Base-by-base conservation (phyloP, 176 grass and related monocot genomes). In the Cymbopogon citratus region DNA sequence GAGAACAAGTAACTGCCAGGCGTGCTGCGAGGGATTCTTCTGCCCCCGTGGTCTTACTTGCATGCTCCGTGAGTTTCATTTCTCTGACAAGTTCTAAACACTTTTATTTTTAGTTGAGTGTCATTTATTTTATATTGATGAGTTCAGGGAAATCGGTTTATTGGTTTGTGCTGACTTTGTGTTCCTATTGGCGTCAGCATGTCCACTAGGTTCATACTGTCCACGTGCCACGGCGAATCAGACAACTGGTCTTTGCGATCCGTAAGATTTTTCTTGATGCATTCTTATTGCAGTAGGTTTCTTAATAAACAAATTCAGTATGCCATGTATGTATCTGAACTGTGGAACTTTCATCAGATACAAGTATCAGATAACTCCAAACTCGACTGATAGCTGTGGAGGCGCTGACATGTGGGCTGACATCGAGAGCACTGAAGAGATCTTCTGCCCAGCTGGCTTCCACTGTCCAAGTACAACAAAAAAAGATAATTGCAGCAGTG, bases 11-110 rank as follows among this genome's bases (percentile, higher is more conserved):
- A 51, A 84, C 12, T 98, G 95, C 5, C 79, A 61, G 52, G 29
- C 79, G 1, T 98, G 95, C 26, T 98, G 95, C 4, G 80, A 91
- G 41, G 95, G 95, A 9, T 98, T 98, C 85, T 98, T 98, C 86
- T 98, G 95, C 36, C 92, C 95, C 44, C 88, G 86, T 0, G 90
- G 95, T 11, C 77, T 98, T 24, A 95, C 92, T 6, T 98, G 95
- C 92, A 98, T 98, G 95, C 82, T 95, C 0, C 95, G 95, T 98
- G 62, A 91, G 88, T 90, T 34, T 25, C 23, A n/a, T 59, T 0
- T 41, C 9, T 75, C 80, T 16, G 0, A 25, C 49, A 51, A 60
- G 7, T 6, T 14, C 12, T 38, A 3, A 1, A 12, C 8, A 15
- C 40, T 16, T 71, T 14, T 64, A 6, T 3, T 0, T 44, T 29